phyloP scores from a whole-genome alignment of 306 rosid species.

The Alnus glutinosa region DNA sequence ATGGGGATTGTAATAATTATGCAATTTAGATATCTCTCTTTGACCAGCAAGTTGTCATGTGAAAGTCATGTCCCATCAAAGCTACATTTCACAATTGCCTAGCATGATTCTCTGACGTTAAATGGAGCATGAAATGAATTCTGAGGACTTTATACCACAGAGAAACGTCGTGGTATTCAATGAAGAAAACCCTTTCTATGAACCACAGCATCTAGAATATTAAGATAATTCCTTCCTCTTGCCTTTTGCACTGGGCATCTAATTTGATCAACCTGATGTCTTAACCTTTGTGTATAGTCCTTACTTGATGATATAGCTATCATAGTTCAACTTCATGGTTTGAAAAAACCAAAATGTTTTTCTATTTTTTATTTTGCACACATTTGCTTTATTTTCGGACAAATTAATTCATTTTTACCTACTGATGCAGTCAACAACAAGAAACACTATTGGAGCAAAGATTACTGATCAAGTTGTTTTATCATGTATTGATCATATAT shows the following conservation, averaged over 20 bases:
- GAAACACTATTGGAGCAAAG: conserved; percentile 34
- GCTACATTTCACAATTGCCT: neutral
- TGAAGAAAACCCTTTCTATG: neutral
- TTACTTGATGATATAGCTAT: neutral
- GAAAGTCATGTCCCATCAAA: neutral
- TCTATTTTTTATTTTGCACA: neutral
- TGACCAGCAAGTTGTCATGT: neutral
- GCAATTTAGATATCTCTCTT: conserved; percentile 3
- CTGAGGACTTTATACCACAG: conserved; percentile 1
- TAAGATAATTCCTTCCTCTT: neutral
- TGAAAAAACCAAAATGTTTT: neutral
- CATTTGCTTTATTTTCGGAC: conserved; percentile 8
- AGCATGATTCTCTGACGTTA: neutral
- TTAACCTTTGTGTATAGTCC: neutral
- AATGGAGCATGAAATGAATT: conserved; percentile 1
- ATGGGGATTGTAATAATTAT: neutral
- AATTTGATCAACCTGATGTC: neutral
- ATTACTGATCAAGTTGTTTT: conserved; percentile 47
- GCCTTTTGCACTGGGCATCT: neutral
- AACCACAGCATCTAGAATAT: neutral
- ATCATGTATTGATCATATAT: conserved; percentile 60
- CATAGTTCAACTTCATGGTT: conserved; percentile 9
- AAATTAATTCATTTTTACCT: conserved; percentile 23
- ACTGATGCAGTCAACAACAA: conserved; percentile 57
- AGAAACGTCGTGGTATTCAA: conserved; percentile 10